Evolutionary conservation across 2,329 filamentous ascomycete genomes (phyloP), one percentile per base, ranked within the genome.

Genomic region (Clarireedia paspali): DNA sequence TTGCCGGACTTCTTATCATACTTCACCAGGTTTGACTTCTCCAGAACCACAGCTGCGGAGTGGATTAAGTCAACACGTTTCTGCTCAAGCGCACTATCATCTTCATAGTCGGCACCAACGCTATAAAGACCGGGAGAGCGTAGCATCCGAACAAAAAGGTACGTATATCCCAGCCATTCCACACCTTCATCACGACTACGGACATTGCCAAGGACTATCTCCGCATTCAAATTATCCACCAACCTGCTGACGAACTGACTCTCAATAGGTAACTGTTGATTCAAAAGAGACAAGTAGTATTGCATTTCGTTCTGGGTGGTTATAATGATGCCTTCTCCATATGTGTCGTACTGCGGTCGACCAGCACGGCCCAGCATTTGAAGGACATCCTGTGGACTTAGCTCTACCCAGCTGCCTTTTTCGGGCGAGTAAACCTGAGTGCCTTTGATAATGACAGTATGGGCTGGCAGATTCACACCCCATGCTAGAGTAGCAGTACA

Each of bases 291-390:
- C 20, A 99, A 82, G 67, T 99, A 99, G 73, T 99, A 99, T 66
- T 96, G 91, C 68, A 99, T 89, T 73, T 99, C 95, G 50, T 80
- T 81, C 68, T 97, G 92, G 0, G 91, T 94, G 0, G 94, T 99
- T 65, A 99, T 96, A 69, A 99, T 97, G 67, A 99, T 97, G 70
- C 94, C 94, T 72, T 99, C 94, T 69, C 94, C 94, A 67, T 95
- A 99, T 0, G 91, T 96, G 70, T 99, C 94, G 69, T 90, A 99
- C 68, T 99, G 95, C 27, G 94, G 94, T 63, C 94, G 84, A 70
- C 94, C 94, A 53, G 94, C 95, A 79, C 94, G 91, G 68, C 94
- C 94, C 66, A 99, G 84, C 95, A 99, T 99, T 71, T 99, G 94
- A 50, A 99, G 78, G 38, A 99, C 92, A 73, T 99, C 94, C 70